Conservation (phyloP, 2,329 filamentous ascomycete genomes). For the Diaporthe ampelina region DNA sequence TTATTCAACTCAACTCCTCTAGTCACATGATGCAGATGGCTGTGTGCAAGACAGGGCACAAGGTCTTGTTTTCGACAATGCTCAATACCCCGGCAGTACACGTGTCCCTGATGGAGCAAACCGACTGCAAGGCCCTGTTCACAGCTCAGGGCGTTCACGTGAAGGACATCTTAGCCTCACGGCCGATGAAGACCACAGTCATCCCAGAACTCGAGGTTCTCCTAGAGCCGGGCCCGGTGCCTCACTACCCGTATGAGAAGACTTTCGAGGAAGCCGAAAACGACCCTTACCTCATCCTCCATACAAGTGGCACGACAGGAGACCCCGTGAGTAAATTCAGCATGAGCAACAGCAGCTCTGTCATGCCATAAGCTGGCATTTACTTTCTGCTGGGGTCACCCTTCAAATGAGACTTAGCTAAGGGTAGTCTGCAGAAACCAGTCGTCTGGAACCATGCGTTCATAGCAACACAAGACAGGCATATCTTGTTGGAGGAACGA, state of each 20-base stretch:
- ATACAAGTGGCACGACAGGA: constrained; percentile 45
- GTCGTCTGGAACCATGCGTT: constrained; percentile 41
- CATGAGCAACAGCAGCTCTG: background rate
- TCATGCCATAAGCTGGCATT: background rate
- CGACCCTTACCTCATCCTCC: constrained; percentile 43
- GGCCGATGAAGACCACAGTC: constrained; percentile 41
- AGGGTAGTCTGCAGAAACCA: constrained; percentile 34
- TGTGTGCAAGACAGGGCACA: constrained; percentile 45
- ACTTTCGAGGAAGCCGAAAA: constrained; percentile 43
- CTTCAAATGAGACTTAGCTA: background rate
- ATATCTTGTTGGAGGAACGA: constrained; percentile 39
- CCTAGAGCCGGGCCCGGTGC: constrained; percentile 30
- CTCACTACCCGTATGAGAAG: constrained; percentile 44
- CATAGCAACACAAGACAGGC: constrained; percentile 35
- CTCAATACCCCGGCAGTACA: constrained; percentile 44
- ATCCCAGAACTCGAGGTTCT: constrained; percentile 43
- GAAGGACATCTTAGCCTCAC: constrained; percentile 41
- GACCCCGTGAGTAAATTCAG: constrained; percentile 38
- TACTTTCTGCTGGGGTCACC: background rate
- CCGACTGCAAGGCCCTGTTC: constrained; percentile 43
- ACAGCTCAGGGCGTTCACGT: constrained; percentile 41
- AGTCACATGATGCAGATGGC: constrained; percentile 44
- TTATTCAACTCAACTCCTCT: no score
- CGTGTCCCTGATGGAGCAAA: constrained; percentile 43
- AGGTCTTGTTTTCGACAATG: constrained; percentile 45